A percentile compares a stretch with the other conserved stretches of the same genome.
Conservation (phyloP, 768 basidiomycete genomes). For the Amanita muscaria region DNA sequence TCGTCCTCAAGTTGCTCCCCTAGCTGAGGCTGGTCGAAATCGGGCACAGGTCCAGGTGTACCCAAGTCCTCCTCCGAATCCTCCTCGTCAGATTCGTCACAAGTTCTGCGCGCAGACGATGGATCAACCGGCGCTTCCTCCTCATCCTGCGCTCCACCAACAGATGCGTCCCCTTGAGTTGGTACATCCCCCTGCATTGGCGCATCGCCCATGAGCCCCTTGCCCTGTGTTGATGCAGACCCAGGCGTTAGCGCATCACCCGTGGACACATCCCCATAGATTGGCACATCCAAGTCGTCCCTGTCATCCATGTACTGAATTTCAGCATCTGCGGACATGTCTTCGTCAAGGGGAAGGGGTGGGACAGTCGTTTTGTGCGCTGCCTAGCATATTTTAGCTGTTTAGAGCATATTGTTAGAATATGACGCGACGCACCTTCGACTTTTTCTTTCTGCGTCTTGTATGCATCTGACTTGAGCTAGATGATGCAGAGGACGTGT, state of each 20-base stretch:
- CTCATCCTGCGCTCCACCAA: neutral
- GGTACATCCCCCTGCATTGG: neutral
- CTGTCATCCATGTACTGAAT: neutral
- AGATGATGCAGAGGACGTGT: neutral
- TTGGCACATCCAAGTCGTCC: neutral
- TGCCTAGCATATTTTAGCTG: neutral
- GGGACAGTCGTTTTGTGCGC: neutral
- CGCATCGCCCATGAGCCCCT: neutral
- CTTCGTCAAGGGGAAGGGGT: neutral
- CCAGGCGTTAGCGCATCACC: neutral
- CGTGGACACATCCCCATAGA: neutral
- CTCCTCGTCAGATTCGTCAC: neutral
- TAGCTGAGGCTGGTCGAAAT: neutral
- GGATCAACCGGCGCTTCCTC: constrained; percentile 1
- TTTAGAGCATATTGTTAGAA: neutral
- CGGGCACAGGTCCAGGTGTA: neutral
- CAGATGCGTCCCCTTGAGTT: neutral
- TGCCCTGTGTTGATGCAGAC: neutral
- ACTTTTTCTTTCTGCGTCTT: neutral
- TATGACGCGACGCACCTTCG: neutral
- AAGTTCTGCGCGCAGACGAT: neutral
- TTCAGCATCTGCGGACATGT: neutral
- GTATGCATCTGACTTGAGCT: neutral
- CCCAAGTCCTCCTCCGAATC: neutral
- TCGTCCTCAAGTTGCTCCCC: neutral